A percentile compares a stretch with the other conserved stretches of the same genome.
Evolutionary conservation across 2,329 filamentous ascomycete genomes (phyloP).

Genomic region (Periconia sp.): DNA sequence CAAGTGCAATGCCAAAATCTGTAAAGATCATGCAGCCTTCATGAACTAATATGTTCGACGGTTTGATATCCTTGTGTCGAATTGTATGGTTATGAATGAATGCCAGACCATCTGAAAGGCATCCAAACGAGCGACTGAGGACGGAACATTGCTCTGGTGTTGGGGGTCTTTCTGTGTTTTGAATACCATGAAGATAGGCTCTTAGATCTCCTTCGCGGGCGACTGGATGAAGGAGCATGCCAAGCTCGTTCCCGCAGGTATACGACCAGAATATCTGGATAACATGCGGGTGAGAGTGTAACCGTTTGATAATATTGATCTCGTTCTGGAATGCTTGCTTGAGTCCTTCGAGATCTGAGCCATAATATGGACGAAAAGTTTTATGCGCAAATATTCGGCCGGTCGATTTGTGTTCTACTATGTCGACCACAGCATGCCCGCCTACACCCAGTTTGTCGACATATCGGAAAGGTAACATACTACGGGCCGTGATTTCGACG

Average conservation of each 20-base stretch:
- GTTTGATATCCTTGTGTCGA: slow-evolving; percentile 30
- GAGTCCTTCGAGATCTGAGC: slow-evolving; percentile 1
- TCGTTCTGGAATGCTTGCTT: slow-evolving; percentile 12
- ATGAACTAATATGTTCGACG: slow-evolving; percentile 25
- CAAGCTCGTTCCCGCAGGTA: slow-evolving; percentile 7
- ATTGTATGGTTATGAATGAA: slow-evolving; percentile 23
- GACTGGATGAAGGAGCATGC: slow-evolving; percentile 21
- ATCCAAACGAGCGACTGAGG: slow-evolving; percentile 16
- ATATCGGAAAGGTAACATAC: slow-evolving; percentile 9
- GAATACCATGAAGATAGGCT: slow-evolving; percentile 15
- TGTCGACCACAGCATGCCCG: slow-evolving; percentile 6
- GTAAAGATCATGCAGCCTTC: slow-evolving; percentile 18
- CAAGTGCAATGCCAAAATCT: slow-evolving; percentile 25
- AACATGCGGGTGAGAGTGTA: slow-evolving; percentile 16
- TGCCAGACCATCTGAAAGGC: slow-evolving; percentile 19
- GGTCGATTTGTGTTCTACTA: slow-evolving; percentile 9
- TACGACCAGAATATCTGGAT: slow-evolving; percentile 21
- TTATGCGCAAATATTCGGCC: slow-evolving; percentile 9
- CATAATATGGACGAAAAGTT: slow-evolving; percentile 5
- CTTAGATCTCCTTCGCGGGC: slow-evolving; percentile 25
- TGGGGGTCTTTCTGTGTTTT: not conserved
- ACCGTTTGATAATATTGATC: slow-evolving; percentile 14
- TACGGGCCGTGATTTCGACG: slow-evolving; percentile 3
- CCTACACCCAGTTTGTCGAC: slow-evolving; percentile 4
- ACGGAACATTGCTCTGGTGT: not conserved